These are phyloP conservation scores for Mycena sanguinolenta DNA, from an alignment of 768 basidiomycete genomes.

Conservation along the genomic window DNA sequence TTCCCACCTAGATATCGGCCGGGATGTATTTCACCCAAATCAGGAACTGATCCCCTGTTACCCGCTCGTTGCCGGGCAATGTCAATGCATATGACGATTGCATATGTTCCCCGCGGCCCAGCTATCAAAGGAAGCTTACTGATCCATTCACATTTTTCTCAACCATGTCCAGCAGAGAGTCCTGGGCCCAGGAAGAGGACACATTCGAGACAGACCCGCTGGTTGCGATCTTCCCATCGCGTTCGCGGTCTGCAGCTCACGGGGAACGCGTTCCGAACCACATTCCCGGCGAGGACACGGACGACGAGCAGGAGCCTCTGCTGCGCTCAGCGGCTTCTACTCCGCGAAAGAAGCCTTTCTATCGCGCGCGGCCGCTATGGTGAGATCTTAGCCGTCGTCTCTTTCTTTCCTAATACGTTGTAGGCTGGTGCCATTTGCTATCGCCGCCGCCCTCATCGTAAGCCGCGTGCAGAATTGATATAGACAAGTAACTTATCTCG, in stretches of 20 bases:
- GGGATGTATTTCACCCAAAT: no score
- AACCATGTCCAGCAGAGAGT: slow-evolving; percentile 7
- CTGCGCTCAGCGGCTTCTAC: slow-evolving; percentile 25
- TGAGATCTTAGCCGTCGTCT: slow-evolving; percentile 39
- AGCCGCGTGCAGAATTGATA: slow-evolving; percentile 42
- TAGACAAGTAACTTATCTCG: slow-evolving; percentile 13
- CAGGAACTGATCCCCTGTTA: no score
- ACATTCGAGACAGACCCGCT: slow-evolving; percentile 25
- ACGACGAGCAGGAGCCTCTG: slow-evolving; percentile 36
- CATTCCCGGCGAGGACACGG: background rate
- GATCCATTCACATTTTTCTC: slow-evolving; percentile 10
- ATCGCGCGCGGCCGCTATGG: slow-evolving; percentile 67
- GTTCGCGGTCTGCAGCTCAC: slow-evolving; percentile 26
- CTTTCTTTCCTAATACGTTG: background rate
- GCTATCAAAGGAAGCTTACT: slow-evolving; percentile 4
- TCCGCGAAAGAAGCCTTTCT: slow-evolving; percentile 60
- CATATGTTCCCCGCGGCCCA: no score
- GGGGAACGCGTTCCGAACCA: background rate
- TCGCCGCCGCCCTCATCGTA: slow-evolving; percentile 76
- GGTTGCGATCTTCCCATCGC: slow-evolving; percentile 34
- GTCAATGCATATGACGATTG: no score
- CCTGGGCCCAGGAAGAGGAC: slow-evolving; percentile 17
- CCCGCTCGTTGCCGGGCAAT: no score
- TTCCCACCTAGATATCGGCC: no score
- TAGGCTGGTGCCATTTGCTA: slow-evolving; percentile 86